Evolutionary conservation across 768 basidiomycete genomes (phyloP).

Genomic region (Mrakia hoshinonis): DNA sequence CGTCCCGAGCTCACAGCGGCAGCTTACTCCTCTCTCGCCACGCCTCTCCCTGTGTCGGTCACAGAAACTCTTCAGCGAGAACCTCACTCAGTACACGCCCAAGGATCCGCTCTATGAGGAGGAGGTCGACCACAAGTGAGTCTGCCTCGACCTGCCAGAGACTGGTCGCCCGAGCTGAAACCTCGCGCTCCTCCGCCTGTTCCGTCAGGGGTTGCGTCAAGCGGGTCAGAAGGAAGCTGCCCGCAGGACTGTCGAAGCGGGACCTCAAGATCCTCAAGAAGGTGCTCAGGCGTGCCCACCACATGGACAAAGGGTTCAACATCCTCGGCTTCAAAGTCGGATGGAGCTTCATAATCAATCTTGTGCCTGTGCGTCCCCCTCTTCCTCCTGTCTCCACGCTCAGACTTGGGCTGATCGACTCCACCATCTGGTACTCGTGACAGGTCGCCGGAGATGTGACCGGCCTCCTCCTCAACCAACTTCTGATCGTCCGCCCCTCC

Average conservation of each 20-base stretch:
- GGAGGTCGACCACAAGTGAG: not conserved
- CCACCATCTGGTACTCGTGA: not conserved
- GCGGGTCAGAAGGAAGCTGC: not conserved
- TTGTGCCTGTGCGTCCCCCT: not conserved
- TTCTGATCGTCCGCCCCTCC: not conserved
- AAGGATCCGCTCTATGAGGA: conserved; percentile 2
- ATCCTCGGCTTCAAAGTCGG: conserved; percentile 5
- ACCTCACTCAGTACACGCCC: not conserved
- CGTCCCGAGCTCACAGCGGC: too few relatives aligned
- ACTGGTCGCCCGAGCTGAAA: not conserved
- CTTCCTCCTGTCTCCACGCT: not conserved
- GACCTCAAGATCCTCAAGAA: conserved; percentile 1
- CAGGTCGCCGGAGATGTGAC: conserved; percentile 6
- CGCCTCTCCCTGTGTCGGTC: not conserved
- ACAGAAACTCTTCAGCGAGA: conserved; percentile 1
- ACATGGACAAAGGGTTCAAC: conserved; percentile 5
- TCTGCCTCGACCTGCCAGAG: not conserved
- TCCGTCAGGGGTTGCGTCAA: not conserved
- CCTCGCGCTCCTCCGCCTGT: not conserved
- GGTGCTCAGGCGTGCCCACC: not conserved
- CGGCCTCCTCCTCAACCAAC: not conserved
- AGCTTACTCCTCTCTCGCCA: not conserved
- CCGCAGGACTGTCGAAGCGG: not conserved
- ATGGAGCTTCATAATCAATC: not conserved
- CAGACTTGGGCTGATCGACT: not conserved